phyloP scores from a whole-genome alignment of 1,284 basidiomycete species.

The Microbotryum intermedium region DNA sequence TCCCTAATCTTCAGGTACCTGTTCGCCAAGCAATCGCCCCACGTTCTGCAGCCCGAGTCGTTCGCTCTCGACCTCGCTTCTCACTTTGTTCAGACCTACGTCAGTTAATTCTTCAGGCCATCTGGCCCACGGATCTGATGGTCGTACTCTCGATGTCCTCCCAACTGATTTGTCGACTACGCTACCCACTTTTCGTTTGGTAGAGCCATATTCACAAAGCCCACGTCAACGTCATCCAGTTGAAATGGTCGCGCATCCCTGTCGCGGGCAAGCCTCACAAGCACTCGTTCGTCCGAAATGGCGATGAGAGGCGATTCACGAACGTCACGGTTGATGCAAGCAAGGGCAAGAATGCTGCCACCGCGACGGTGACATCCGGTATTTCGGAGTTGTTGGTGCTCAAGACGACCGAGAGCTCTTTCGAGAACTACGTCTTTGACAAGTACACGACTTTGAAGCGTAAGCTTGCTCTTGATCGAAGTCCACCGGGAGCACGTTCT shows the following conservation, averaged over 20 bases:
- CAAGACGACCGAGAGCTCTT: slow-evolving; percentile 80
- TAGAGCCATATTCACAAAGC: slow-evolving; percentile 47
- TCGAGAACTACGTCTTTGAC: slow-evolving; percentile 72
- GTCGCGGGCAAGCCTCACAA: slow-evolving; percentile 52
- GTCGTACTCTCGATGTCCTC: not conserved
- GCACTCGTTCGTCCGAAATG: slow-evolving; percentile 79
- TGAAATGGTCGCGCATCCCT: slow-evolving; percentile 76
- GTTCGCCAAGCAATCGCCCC: slow-evolving; percentile 75
- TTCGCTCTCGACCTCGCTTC: slow-evolving; percentile 81
- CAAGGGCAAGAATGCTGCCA: slow-evolving; percentile 31
- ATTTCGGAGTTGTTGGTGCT: slow-evolving; percentile 74
- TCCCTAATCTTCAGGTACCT: slow-evolving; percentile 44
- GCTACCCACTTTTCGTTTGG: not conserved
- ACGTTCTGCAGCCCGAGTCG: slow-evolving; percentile 69
- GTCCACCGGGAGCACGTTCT: not conserved
- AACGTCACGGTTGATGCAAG: slow-evolving; percentile 50
- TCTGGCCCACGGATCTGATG: slow-evolving; percentile 7
- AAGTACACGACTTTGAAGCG: slow-evolving; percentile 70
- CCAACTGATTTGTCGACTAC: too few relatives aligned
- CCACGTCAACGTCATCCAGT: slow-evolving; percentile 65
- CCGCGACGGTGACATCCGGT: slow-evolving; percentile 55
- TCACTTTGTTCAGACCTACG: slow-evolving; percentile 75
- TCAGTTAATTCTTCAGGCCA: not conserved
- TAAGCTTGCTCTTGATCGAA: not conserved
- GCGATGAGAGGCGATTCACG: slow-evolving; percentile 73